Evolutionary conservation across 2,329 filamentous ascomycete genomes (phyloP), one percentile per base, ranked within the genome.

Genomic region (Canariomyces notabilis): DNA sequence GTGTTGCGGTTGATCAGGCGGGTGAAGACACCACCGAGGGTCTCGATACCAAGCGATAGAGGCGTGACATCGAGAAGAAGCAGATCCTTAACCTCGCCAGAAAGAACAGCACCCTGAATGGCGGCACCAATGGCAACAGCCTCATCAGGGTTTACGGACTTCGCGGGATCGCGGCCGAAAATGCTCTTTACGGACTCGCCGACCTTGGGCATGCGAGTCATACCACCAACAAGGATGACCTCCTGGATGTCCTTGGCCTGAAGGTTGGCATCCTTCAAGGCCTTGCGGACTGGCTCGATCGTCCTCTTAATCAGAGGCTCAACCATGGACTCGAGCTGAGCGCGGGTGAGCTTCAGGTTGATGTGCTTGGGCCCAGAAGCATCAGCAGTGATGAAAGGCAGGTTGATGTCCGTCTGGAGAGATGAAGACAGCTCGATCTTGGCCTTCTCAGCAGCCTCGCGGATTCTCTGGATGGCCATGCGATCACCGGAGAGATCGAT

Each of bases 181-280:
- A 96, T 90, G 76, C 76, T 82, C 85, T 95, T 95, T 69, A 96
- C 90, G 36, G 89, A 93, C 76, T 96, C 89, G 54, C 82, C 79
- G 58, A 97, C 91, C 85, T 96, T 96, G 68, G 91, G 91, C 90
- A 97, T 97, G 76, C 91, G 91, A 61, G 91, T 96, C 90, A 96
- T 96, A 74, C 91, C 91, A 83, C 91, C 91, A 46, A 97, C 91
- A 35, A 97, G 85, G 68, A 97, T 95, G 60, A 97, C 88, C 67
- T 97, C 91, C 73, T 96, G 88, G 67, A 97, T 94, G 53, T 96
- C 90, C 76, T 89, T 94, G 60, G 90, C 82, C 69, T 87, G 77
- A 37, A 97, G 82, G 71, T 84, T 83, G 67, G 91, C 91, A 70
- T 97, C 91, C 82, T 96, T 96, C 51, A 97, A 78, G 16, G 90